Conservation (phyloP, 805 yeast genomes). For the Huiozyma naganishii region DNA sequence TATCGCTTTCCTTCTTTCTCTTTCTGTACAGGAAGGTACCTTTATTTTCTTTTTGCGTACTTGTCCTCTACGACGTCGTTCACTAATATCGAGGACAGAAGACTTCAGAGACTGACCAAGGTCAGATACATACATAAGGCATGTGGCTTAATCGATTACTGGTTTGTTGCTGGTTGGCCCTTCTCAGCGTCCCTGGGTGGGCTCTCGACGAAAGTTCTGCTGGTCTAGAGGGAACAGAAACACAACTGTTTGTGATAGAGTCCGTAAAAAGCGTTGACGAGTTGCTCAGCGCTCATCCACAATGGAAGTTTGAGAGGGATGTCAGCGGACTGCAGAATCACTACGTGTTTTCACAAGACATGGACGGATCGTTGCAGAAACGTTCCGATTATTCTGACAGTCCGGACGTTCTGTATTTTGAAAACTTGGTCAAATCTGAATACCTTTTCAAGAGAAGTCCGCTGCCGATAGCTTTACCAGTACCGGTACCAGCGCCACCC, state of each 20-base stretch:
- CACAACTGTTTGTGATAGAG: slow-evolving; percentile 57
- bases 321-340: slow-evolving; percentile 51
- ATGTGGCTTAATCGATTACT: not conserved
- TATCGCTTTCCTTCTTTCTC: too few species aligned
- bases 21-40: too few species aligned
- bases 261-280: slow-evolving; percentile 28
- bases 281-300: slow-evolving; percentile 32
- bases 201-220: too few species aligned
- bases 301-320: slow-evolving; percentile 52
- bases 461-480: too few species aligned
- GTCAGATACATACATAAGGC: too few species aligned
- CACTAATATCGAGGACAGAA: too few species aligned
- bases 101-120: too few species aligned
- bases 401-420: slow-evolving; percentile 33
- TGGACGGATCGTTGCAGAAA: slow-evolving; percentile 3
- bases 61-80: too few species aligned
- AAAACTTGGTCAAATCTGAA: slow-evolving; percentile 41
- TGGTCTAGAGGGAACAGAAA: slow-evolving; percentile 5
- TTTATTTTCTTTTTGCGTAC: too few species aligned
- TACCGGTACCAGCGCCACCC: slow-evolving; percentile 32
- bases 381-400: slow-evolving; percentile 6
- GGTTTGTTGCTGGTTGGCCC: not conserved
- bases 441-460: slow-evolving; percentile 48
- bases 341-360: slow-evolving; percentile 51
- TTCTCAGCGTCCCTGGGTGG: not conserved